Evolutionary conservation across 176 grass and related monocot species (phyloP), one percentile per base, ranked within the genome.

Genomic region (Triticum dicoccoides): DNA sequence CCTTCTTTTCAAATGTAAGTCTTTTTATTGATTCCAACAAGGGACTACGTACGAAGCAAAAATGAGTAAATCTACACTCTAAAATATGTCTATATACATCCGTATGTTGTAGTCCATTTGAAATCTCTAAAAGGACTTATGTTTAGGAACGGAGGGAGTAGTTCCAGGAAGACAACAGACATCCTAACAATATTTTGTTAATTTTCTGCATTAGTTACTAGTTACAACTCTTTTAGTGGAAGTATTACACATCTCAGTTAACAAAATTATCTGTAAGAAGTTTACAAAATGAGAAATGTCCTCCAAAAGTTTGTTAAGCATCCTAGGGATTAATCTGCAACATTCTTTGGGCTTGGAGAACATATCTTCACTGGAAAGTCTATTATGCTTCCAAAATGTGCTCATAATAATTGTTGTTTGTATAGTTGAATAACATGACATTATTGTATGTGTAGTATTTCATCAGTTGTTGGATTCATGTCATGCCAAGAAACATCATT

Each of bases 401-500:
- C 68, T 84, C 12, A 81, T 41, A 84, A 14, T 15, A 25, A 11
- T 5, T 84, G 14, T 12, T 39, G 77, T 5, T 73, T 71, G 9
- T 65, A 27, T 65, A 11, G 11, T 51, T 71, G 23, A 15, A 73
- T 61, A 70, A 63, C 83, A 54, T 82, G 42, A 21, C 45, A 54
- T 76, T 83, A 62, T 38, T 76, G 11, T 73, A 78, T 83, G 32
- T 87, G 79, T 78, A 95, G 77, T 89, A 87, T 98, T 85, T 95
- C 85, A 65, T 95, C 89, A 80, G 85, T 95, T 83, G 95, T 85
- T 56, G 89, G 87, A 21, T 98, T 98, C 63, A 93, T 95, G 91
- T 98, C 95, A 68, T 93, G 95, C 86, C 89, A 95, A 92, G 95
- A 93, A 78, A 93, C 93, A 58, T 89, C 93, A 32, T 98, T 98